Evolutionary conservation across 768 basidiomycete species (phyloP), one percentile per base, ranked within the genome.

Genomic region (Kwoniella sp.): DNA sequence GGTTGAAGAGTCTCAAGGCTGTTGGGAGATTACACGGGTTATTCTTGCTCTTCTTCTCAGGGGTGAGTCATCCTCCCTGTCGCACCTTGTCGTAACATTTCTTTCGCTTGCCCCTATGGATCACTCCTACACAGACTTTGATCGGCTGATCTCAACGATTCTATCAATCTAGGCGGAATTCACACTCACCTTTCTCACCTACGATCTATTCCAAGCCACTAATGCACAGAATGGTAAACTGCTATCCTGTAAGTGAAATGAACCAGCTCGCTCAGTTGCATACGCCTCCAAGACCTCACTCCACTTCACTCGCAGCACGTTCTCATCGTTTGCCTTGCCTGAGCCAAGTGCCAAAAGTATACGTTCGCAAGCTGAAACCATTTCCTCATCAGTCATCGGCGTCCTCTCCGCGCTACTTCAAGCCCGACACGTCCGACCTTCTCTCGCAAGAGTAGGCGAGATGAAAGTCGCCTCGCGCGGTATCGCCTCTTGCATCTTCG

Each of bases 121-220:
- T n/a, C n/a, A n/a, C n/a, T n/a, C n/a, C n/a, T n/a, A n/a, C n/a
- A n/a, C 3, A 0, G 19, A 25, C 33, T 2, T 40, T 19, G 46
- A 47, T 47, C 46, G n/a, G n/a, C n/a, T n/a, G n/a, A n/a, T n/a
- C n/a, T n/a, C n/a, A n/a, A n/a, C n/a, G n/a, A n/a, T n/a, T n/a
- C n/a, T n/a, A n/a, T n/a, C n/a, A n/a, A n/a, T n/a, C n/a, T 30
- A 82, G 95, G 94, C 96, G 54, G 95, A 99, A 77, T 97, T 97
- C 80, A 99, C 95, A 0, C 83, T 99, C 22, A 95, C 92, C 0
- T 98, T 98, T 84, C 83, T 97, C 51, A 96, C 77, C 1, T 78
- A 73, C 60, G 77, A 77, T 46, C 67, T 78, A n/a, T 80, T 77
- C 63, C 57, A 58, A 13, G 77, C 78, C 7, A 67, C 72, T 2